phyloP scores from a whole-genome alignment of 768 basidiomycete species.

The Chalciporus pseudorubinellus region DNA sequence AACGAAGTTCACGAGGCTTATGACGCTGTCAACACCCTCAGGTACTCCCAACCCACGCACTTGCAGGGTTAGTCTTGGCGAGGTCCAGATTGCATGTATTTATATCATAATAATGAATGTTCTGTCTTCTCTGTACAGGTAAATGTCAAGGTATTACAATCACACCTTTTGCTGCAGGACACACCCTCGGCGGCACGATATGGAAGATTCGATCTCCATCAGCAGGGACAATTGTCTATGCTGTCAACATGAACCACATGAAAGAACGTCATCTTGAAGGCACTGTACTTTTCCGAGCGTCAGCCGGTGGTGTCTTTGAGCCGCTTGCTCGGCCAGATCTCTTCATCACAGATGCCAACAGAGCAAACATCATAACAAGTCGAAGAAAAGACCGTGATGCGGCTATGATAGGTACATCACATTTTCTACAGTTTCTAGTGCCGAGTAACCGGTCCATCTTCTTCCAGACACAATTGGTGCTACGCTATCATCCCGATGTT shows the following conservation, averaged over 20 bases:
- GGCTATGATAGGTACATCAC: constrained; percentile 71
- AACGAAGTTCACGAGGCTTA: constrained; percentile 93
- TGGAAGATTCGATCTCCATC: constrained; percentile 99
- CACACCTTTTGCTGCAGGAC: constrained; percentile 92
- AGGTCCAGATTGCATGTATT: constrained; percentile 2
- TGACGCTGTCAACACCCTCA: constrained; percentile 84
- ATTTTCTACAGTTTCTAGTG: not conserved
- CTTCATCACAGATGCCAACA: constrained; percentile 89
- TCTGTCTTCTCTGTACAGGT: constrained; percentile 40
- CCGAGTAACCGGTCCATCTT: not conserved
- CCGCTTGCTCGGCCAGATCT: constrained; percentile 87
- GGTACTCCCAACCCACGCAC: constrained; percentile 95
- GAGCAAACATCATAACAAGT: constrained; percentile 78
- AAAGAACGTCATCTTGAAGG: constrained; percentile 93
- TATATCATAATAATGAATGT: constrained; percentile 2
- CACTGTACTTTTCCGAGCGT: constrained; percentile 76
- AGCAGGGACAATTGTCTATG: constrained; percentile 92
- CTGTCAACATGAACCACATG: constrained; percentile 95
- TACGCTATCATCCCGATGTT: constrained; percentile 76
- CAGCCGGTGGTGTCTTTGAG: constrained; percentile 79
- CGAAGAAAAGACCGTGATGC: constrained; percentile 89
- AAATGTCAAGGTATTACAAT: constrained; percentile 92
- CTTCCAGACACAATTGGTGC: constrained; percentile 79
- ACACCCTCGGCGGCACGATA: constrained; percentile 93
- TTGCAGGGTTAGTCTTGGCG: constrained; percentile 66